A percentile compares a stretch with the other conserved stretches of the same genome.
phyloP scores from a whole-genome alignment of 768 basidiomycete species.

The Psilocybe azurescens region DNA sequence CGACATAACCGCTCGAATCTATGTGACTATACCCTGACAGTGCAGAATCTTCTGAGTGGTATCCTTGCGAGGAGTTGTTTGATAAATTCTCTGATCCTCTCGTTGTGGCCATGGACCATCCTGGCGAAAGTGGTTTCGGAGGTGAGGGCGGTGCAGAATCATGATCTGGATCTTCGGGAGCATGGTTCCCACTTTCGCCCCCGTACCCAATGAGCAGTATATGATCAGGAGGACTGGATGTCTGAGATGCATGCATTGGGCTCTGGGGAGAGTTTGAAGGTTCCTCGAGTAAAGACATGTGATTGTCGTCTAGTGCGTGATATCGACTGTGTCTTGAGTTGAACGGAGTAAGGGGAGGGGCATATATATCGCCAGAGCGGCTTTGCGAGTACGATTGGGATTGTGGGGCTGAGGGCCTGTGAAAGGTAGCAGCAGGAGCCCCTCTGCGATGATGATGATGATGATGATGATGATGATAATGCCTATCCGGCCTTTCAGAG shows the following conservation, averaged over 20 bases:
- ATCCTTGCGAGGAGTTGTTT: slow-evolving; percentile 8
- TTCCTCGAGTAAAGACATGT: neutral
- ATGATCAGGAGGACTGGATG: slow-evolving; percentile 12
- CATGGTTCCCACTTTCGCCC: slow-evolving; percentile 12
- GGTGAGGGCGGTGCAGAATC: neutral
- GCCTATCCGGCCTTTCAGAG: slow-evolving; percentile 8
- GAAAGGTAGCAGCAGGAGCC: slow-evolving; percentile 2
- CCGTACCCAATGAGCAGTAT: slow-evolving; percentile 23
- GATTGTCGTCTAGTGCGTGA: neutral
- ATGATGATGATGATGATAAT: neutral
- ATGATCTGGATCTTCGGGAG: slow-evolving; percentile 7
- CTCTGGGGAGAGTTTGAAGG: slow-evolving; percentile 7
- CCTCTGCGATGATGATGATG: neutral
- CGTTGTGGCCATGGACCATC: slow-evolving; percentile 20
- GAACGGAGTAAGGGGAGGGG: slow-evolving; percentile 13
- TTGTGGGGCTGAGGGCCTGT: neutral
- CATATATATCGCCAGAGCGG: neutral
- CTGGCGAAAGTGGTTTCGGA: slow-evolving; percentile 4
- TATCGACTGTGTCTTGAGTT: slow-evolving; percentile 9
- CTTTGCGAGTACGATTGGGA: neutral
- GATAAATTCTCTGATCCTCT: slow-evolving; percentile 16
- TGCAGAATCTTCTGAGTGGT: neutral
- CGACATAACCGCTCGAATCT: slow-evolving; percentile 19
- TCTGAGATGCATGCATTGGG: slow-evolving; percentile 3
- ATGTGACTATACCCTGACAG: slow-evolving; percentile 9